Evolutionary conservation across 2,329 filamentous ascomycete species (phyloP).

Genomic region (Aurifilum marmelostoma): DNA sequence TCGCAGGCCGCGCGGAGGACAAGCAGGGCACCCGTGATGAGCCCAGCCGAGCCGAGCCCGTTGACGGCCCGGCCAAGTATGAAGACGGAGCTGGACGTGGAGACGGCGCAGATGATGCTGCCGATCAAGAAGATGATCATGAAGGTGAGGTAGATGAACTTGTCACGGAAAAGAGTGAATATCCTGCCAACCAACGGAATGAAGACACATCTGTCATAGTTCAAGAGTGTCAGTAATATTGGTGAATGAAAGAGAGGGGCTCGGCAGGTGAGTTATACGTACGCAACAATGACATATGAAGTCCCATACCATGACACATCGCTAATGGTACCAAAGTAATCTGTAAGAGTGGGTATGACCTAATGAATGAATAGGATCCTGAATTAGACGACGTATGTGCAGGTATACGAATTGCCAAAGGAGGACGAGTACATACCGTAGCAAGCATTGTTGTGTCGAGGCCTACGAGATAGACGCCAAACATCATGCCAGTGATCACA

Average conservation of each 20-base stretch:
- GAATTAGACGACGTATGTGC: not conserved
- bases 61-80: not conserved
- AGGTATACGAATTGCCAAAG: too few relatives aligned
- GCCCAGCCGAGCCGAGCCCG: not conserved
- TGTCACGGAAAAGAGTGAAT: not conserved
- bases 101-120: not conserved
- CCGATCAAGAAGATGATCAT: not conserved
- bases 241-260: not conserved
- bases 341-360: not conserved
- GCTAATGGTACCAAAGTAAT: not conserved
- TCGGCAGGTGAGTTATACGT: not conserved
- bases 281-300: not conserved
- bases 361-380: not conserved
- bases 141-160: not conserved
- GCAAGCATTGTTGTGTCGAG: not conserved
- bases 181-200: not conserved
- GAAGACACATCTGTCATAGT: not conserved
- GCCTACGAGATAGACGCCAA: not conserved
- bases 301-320: not conserved
- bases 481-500: not conserved
- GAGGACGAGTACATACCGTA: not conserved
- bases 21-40: not conserved
- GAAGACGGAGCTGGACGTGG: constrained; percentile 1
- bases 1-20: not conserved
- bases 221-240: not conserved